Conservation (phyloP, 352 stramenopile species). For the Pythium inflatum region DNA sequence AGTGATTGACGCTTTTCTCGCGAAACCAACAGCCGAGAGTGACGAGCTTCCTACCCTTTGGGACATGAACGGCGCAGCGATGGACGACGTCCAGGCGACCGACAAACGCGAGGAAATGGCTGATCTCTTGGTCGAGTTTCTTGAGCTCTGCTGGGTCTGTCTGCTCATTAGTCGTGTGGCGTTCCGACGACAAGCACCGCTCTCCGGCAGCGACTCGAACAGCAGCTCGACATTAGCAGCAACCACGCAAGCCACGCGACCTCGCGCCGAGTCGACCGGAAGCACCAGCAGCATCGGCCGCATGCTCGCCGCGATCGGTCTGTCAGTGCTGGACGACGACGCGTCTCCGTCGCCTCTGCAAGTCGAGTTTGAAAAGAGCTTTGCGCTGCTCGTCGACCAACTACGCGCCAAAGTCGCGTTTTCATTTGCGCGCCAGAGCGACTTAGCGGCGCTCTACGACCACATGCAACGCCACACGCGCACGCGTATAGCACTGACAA, state of each 20-base stretch:
- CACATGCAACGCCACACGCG: slow-evolving; percentile 32
- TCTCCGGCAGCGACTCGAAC: background rate
- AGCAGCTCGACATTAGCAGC: background rate
- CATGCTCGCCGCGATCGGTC: background rate
- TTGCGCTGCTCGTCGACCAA: slow-evolving; percentile 51
- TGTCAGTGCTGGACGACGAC: slow-evolving; percentile 18
- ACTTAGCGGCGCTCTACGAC: slow-evolving; percentile 38
- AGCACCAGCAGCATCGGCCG: slow-evolving; percentile 2
- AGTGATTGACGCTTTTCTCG: slow-evolving; percentile 74
- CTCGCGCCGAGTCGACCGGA: background rate
- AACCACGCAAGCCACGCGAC: background rate
- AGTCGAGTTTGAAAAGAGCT: slow-evolving; percentile 72
- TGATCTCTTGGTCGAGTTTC: slow-evolving; percentile 61
- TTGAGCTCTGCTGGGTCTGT: slow-evolving; percentile 56
- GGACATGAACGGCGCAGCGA: slow-evolving; percentile 37
- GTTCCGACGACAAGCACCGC: slow-evolving; percentile 37
- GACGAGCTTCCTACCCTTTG: slow-evolving; percentile 30
- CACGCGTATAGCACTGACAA: background rate
- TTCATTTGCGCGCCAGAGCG: slow-evolving; percentile 27
- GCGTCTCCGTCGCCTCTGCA: slow-evolving; percentile 56
- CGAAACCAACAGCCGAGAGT: background rate
- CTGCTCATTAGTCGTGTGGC: slow-evolving; percentile 65
- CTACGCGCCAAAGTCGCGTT: slow-evolving; percentile 47
- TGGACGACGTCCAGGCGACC: slow-evolving; percentile 39
- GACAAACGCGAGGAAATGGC: slow-evolving; percentile 54